Conservation (phyloP, 192 early-diverging fungal species). For the Backusella australiensis region DNA sequence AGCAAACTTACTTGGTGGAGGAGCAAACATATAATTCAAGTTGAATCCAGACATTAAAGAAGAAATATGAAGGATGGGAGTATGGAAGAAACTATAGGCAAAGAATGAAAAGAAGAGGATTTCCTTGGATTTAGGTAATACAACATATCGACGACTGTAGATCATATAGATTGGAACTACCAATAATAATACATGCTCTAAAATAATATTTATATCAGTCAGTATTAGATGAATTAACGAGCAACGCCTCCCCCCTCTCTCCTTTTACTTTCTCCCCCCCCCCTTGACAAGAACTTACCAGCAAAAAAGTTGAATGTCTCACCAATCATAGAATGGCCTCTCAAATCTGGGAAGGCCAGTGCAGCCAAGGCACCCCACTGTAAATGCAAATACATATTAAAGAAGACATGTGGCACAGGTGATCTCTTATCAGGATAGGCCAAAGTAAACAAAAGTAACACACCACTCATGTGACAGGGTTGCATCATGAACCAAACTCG, state of each 20-base stretch:
- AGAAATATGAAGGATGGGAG: conserved; percentile 38
- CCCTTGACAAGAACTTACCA: conserved; percentile 26
- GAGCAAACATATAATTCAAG: conserved; percentile 50
- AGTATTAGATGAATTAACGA: too few species aligned
- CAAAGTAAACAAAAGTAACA: conserved; percentile 44
- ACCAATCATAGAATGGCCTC: conserved; percentile 42
- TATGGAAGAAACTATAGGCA: conserved; percentile 50
- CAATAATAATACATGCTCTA: conserved; percentile 49
- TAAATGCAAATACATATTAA: conserved; percentile 55
- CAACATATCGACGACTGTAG: conserved; percentile 48
- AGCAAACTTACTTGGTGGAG: conserved; percentile 45
- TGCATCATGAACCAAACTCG: conserved; percentile 45
- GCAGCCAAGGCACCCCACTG: conserved; percentile 54
- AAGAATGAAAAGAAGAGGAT: conserved; percentile 49
- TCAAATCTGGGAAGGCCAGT: conserved; percentile 47
- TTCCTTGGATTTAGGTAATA: conserved; percentile 43
- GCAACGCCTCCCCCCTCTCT: background rate
- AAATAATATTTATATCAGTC: background rate
- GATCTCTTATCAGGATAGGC: conserved; percentile 41
- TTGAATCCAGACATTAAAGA: conserved; percentile 44
- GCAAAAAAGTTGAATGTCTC: conserved; percentile 53
- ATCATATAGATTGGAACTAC: conserved; percentile 52
- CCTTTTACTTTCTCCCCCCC: background rate
- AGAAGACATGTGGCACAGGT: conserved; percentile 36
- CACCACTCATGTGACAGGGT: conserved; percentile 54